Conservation (phyloP, 768 basidiomycete species). For the Kockovaella imperatae region DNA sequence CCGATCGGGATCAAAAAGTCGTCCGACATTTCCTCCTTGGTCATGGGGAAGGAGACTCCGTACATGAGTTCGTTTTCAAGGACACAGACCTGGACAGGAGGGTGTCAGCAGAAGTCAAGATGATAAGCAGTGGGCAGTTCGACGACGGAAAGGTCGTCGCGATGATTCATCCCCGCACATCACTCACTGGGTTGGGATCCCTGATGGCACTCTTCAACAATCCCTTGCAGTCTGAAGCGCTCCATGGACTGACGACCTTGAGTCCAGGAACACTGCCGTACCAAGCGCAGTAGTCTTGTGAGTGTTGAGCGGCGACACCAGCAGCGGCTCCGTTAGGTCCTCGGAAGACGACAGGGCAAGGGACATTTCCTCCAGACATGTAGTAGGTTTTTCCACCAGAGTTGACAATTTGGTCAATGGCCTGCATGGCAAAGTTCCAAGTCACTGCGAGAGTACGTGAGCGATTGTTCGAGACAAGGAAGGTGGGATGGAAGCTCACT, state of each 20-base stretch:
- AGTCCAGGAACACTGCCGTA: constrained; percentile 69
- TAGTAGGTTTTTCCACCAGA: constrained; percentile 99
- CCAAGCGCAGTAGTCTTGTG: constrained; percentile 96
- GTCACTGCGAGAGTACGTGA: constrained; percentile 54
- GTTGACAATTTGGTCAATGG: constrained; percentile 99
- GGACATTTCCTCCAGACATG: constrained; percentile 99
- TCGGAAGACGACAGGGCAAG: constrained; percentile 98
- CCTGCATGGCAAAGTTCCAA: constrained; percentile 98
- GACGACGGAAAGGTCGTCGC: not conserved
- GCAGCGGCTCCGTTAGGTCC: constrained; percentile 97
- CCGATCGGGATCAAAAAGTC: constrained; percentile 93
- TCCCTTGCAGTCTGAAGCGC: constrained; percentile 97
- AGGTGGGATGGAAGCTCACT: constrained; percentile 44
- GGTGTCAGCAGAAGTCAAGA: not conserved
- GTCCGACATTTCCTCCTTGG: constrained; percentile 86
- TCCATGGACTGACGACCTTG: constrained; percentile 97
- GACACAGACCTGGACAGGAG: constrained; percentile 59
- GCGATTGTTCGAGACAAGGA: not conserved
- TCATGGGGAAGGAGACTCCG: constrained; percentile 95
- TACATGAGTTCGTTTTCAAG: constrained; percentile 99
- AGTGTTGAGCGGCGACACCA: constrained; percentile 95
- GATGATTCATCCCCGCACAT: not conserved
- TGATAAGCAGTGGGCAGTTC: not conserved
- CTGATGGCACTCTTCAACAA: constrained; percentile 95
- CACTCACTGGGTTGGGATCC: constrained; percentile 76